Base-by-base conservation (phyloP, 2,329 filamentous ascomycete genomes). In the Cladophialophora carrionii region DNA sequence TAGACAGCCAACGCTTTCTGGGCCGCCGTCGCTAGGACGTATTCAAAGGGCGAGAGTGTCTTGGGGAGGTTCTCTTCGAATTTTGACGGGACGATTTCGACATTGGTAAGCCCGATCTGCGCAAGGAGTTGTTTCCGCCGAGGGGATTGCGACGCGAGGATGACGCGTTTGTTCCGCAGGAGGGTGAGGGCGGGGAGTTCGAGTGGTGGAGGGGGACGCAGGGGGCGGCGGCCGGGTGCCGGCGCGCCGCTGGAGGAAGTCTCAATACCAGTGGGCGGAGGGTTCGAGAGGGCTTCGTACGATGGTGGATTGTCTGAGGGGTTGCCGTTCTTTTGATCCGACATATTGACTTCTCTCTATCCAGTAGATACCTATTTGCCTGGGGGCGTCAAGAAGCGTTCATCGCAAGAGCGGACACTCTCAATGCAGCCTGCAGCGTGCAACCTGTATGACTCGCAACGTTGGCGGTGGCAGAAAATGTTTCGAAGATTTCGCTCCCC, bases 91-190 rank as follows among this genome's bases (percentile, higher is more conserved):
- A 89, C 84, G 73, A 97, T 86, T 78, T 98, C 93, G 74, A 97
- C 79, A 74, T 92, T 88, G 2, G 83, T 85, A 10, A 98, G 85
- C 70, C 93, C 92, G 66, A 97, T 84, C 85, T 93, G 76, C 59
- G 77, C 86, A 49, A 99, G 86, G 9, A 99, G 86, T 69, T 91
- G 88, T 77, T 88, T 90, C 61, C 95, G 85, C 52, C 95, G 85
- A 0, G 95, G 95, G 1, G 93, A 97, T 22, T 90, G 87, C 2
- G 93, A 97, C 59, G 95, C 95, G 31, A 99, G 88, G 71, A 99
- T 90, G 5, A 96, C 87, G 69, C 94, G 85, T 77, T 90, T 91
- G 61, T 85, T 85, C 73, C 90, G 88, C 69, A 99, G 85, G 73
- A 88, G 83, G 72, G 85, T 86, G 65, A 99, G 81, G 62, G 92